Base-by-base conservation (phyloP, 768 basidiomycete species). In the Dioszegia hungarica region DNA sequence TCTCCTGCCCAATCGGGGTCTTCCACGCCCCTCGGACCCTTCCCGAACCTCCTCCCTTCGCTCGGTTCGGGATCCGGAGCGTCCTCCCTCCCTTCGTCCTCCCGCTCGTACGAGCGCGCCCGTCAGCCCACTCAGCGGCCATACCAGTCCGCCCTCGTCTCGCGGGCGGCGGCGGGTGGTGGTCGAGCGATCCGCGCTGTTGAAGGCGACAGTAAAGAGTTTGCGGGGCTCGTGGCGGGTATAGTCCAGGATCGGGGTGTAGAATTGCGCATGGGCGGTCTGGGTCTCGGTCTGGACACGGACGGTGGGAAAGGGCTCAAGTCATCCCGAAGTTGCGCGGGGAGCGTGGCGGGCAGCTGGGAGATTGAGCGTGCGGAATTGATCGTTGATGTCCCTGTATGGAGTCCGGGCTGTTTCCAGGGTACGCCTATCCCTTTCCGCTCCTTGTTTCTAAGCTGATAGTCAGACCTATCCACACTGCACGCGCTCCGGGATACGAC, bases 381-480 rank as follows among this genome's bases (percentile, higher is more conserved):
- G 53, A 67, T 75, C 20, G 74, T 75, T 8, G 74, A 75, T 58
- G 61, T 71, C 29, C 74, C 74, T 3, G 66, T 71, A 24, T 75
- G 74, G 74, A 62, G 55, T 50, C 69, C 69, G 2, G 74, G 70
- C 29, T 70, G 69, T 60, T 73, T 70, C 54, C 63, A 66, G 43
- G 73, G 73, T 72, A 47, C 52, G 73, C 62, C 34, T 28, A 25
- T 10, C 14, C 43, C 19, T 36, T 17, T 52, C 28, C 20, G 20
- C 14, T 15, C 9, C 12, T 20, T 28, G 50, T 25, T 14, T 37
- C 6, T n/a, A n/a, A n/a, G 41, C 43, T 41, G 24, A 28, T 27
- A 11, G 31, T 5, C 40, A 69, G 74, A 75, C 56, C 62, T 75
- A 5, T 73, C 72, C n/a, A 73, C 74, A 12, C 61, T 75, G 37